Evolutionary conservation across 1,284 basidiomycete species (phyloP).

Genomic region (Ustilago trichophora): DNA sequence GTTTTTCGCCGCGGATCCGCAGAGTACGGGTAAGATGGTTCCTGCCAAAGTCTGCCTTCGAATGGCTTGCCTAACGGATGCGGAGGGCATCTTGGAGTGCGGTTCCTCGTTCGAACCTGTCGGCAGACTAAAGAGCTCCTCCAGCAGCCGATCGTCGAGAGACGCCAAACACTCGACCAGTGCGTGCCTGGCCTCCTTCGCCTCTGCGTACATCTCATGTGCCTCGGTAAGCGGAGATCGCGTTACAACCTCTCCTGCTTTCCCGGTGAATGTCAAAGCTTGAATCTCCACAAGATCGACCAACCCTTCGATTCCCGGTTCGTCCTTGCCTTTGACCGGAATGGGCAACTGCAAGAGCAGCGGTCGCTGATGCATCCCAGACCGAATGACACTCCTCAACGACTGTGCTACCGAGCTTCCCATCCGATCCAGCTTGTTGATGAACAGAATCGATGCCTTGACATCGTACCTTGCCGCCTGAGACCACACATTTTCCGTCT

Average conservation of each 20-base stretch:
- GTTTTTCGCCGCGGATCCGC: conserved; percentile 82
- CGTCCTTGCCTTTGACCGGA: conserved; percentile 77
- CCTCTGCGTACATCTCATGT: conserved; percentile 72
- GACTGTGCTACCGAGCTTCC: conserved; percentile 81
- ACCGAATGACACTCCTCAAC: conserved; percentile 74
- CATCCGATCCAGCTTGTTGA: conserved; percentile 87
- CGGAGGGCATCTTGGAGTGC: conserved; percentile 70
- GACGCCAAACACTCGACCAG: conserved; percentile 81
- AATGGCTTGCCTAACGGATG: conserved; percentile 69
- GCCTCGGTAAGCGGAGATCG: conserved; percentile 17
- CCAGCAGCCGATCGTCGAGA: conserved; percentile 81
- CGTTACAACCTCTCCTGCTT: conserved; percentile 51
- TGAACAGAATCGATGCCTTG: conserved; percentile 78
- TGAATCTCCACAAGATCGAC: conserved; percentile 58
- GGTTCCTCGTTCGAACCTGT: conserved; percentile 71
- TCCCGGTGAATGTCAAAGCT: conserved; percentile 45
- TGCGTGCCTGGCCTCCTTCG: conserved; percentile 75
- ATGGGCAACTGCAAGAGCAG: conserved; percentile 77
- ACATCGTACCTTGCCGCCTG: conserved; percentile 86
- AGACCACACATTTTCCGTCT: conserved; percentile 86
- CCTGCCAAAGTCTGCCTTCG: conserved; percentile 76
- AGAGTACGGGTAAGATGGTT: conserved; percentile 79
- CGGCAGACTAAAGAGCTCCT: conserved; percentile 69
- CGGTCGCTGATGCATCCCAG: conserved; percentile 78
- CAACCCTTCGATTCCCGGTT: conserved; percentile 74